Conservation (phyloP, 495 filamentous ascomycete genomes). For the Poronia punctata region DNA sequence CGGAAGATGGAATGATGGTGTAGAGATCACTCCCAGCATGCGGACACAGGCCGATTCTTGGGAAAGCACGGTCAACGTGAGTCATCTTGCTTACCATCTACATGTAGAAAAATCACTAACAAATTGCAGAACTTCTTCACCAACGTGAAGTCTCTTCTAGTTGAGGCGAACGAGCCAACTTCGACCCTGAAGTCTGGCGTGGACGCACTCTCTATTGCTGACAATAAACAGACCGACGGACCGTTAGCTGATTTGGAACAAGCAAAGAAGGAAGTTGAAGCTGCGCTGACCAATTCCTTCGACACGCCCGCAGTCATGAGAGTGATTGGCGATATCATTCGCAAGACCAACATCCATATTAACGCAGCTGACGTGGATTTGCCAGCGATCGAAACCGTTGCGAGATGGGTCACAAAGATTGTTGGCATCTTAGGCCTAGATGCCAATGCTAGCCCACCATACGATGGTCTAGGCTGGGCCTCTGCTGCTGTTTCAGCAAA, state of each 20-base stretch:
- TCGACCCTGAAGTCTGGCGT: slow-evolving; percentile 30
- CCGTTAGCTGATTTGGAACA: slow-evolving; percentile 46
- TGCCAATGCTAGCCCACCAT: slow-evolving; percentile 48
- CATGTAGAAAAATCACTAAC: slow-evolving; percentile 11
- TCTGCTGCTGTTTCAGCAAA: slow-evolving; percentile 52
- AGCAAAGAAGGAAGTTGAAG: slow-evolving; percentile 56
- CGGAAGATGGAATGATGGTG: slow-evolving; percentile 80
- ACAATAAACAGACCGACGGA: slow-evolving; percentile 18
- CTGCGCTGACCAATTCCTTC: slow-evolving; percentile 79
- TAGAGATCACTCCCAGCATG: slow-evolving; percentile 84
- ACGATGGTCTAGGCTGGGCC: slow-evolving; percentile 73
- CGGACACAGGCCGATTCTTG: slow-evolving; percentile 64
- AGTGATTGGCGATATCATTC: slow-evolving; percentile 65
- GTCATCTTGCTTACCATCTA: slow-evolving; percentile 7
- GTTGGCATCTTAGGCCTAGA: slow-evolving; percentile 84
- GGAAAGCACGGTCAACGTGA: slow-evolving; percentile 69
- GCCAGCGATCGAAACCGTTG: slow-evolving; percentile 51
- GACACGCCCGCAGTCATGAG: slow-evolving; percentile 75
- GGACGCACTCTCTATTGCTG: slow-evolving; percentile 34
- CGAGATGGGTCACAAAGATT: slow-evolving; percentile 76
- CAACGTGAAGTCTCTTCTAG: slow-evolving; percentile 57
- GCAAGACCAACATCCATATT: slow-evolving; percentile 67
- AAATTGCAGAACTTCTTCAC: slow-evolving; percentile 74
- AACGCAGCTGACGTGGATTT: slow-evolving; percentile 42
- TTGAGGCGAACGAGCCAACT: slow-evolving; percentile 28